Evolutionary conservation across 1,284 basidiomycete genomes (phyloP), one percentile per base, ranked within the genome.

Genomic region (Tylopilus microsporus): DNA sequence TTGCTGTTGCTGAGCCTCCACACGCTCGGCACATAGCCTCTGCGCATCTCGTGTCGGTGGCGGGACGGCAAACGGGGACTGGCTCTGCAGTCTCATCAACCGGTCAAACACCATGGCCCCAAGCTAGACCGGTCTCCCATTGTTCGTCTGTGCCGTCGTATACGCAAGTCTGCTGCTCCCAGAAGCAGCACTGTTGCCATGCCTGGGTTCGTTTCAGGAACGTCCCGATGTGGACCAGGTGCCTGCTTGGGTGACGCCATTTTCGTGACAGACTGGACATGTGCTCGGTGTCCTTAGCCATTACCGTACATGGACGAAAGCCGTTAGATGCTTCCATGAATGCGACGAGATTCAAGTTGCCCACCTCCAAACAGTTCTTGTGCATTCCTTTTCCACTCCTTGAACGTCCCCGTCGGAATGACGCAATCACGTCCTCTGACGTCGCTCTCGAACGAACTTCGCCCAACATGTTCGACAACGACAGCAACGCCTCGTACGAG

Each of bases 371-470:
- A 74, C 88, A 91, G 30, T 77, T 77, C 66, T 83, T 82, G 68
- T 91, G 88, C 61, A 90, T 74, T 65, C 6, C 74, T 81, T 41
- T 77, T 78, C 86, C 86, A 91, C 39, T 89, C 86, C 61, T 80
- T 79, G 69, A 85, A 90, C 15, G 76, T 70, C 0, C 77, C 86
- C 19, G 76, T 82, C 32, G 86, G 82, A 90, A 72, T 0, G 77
- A 75, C 13, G 80, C 71, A 49, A 91, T 73, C 37, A 87, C 75
- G n/a, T 82, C 73, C 1, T 78, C 77, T 3, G 87, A 82, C 1
- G 85, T 86, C 21, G 79, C 78, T 32, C 77, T 81, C 0, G 85
- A 82, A 62, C 81, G 82, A 15, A 74, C 87, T 30, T 89, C 87
- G 11, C 87, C 87, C 49, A 89, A 68, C 9, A 80, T 71, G 18